phyloP scores from a whole-genome alignment of 345 rosid genomes.

The Theobroma cacao region DNA sequence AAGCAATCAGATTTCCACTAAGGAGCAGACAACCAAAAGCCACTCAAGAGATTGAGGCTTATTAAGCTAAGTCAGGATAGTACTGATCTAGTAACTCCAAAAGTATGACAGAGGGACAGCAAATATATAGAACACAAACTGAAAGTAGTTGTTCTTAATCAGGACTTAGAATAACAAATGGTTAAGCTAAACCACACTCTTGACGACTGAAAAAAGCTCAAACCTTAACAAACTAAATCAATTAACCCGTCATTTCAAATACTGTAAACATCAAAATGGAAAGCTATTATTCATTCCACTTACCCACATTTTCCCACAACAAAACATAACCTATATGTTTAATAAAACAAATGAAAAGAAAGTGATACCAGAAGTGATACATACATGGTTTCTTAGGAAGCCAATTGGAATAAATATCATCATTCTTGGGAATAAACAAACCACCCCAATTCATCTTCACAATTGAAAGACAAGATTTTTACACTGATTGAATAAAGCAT shows the following conservation, averaged over 20 bases:
- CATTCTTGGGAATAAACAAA: slow-evolving; percentile 30
- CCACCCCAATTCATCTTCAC: slow-evolving; percentile 33
- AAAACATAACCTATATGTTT: background rate
- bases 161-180: background rate
- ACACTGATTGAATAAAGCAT: background rate
- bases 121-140: background rate
- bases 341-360: background rate
- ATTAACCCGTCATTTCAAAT: background rate
- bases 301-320: background rate
- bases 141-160: background rate
- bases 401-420: slow-evolving; percentile 19
- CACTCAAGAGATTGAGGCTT: background rate
- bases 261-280: background rate
- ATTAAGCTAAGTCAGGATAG: background rate
- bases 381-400: slow-evolving; percentile 26
- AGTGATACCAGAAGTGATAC: background rate
- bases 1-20: background rate
- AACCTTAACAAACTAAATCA: background rate
- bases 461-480: background rate
- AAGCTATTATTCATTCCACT: background rate
- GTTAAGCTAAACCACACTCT: background rate
- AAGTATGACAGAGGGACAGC: background rate
- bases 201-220: background rate
- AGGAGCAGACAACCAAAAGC: background rate
- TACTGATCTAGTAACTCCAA: background rate